These are phyloP conservation scores for Pseudophaeomoniella oleicola DNA, from an alignment of 2,329 filamentous ascomycete species.

Conservation along the genomic window DNA sequence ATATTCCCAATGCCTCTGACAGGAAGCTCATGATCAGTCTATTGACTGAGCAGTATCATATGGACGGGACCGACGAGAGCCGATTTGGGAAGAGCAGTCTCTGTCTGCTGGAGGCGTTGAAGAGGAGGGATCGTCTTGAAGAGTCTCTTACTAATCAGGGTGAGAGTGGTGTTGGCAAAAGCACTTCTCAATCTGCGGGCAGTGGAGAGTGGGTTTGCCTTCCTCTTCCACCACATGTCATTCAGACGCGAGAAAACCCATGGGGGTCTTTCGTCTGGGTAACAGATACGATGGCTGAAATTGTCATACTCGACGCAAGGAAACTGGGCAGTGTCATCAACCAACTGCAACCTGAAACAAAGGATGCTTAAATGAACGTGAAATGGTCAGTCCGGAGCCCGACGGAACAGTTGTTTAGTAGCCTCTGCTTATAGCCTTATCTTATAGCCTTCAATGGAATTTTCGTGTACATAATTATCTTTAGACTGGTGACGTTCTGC, in stretches of 20 bases:
- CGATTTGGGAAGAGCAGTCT: constrained; percentile 12
- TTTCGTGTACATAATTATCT: too few relatives aligned
- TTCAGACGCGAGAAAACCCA: constrained; percentile 12
- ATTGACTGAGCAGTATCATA: constrained; percentile 8
- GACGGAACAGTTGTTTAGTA: background rate
- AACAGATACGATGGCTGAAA: constrained; percentile 11
- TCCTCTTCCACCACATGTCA: constrained; percentile 10
- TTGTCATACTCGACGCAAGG: constrained; percentile 9
- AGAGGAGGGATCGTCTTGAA: constrained; percentile 3
- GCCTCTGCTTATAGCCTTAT: too few relatives aligned
- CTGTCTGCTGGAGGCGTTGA: constrained; percentile 9
- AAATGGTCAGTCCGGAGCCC: background rate
- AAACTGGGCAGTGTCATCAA: constrained; percentile 4
- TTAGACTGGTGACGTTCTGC: too few relatives aligned
- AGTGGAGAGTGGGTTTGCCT: constrained; percentile 9
- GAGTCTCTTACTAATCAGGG: too few relatives aligned
- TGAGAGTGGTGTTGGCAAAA: background rate
- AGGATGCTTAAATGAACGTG: too few relatives aligned
- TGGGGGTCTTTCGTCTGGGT: constrained; percentile 12
- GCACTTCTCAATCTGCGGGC: too few relatives aligned
- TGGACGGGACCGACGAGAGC: constrained; percentile 10
- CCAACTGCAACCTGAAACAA: too few relatives aligned
- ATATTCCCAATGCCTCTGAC: constrained; percentile 7
- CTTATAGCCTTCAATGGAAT: too few relatives aligned
- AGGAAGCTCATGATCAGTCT: constrained; percentile 8